These are phyloP conservation scores for Sesbania bispinosa DNA, from an alignment of 306 rosid genomes.

Conservation along the genomic window DNA sequence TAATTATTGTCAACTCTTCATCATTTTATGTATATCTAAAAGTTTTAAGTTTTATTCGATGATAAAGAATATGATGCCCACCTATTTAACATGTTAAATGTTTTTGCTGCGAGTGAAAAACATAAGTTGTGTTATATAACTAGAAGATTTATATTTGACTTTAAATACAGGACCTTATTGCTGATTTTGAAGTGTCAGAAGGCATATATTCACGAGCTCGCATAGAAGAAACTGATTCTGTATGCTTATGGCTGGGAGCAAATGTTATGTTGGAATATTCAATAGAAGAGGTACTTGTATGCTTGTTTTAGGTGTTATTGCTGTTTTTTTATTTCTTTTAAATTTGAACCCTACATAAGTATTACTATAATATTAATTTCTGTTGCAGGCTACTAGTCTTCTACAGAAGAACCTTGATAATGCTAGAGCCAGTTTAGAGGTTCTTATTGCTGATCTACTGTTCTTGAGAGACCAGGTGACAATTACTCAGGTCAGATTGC, in stretches of 20 bases:
- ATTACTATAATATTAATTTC: constrained; percentile 21
- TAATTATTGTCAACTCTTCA: not conserved
- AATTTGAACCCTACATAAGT: not conserved
- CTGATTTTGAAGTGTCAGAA: constrained; percentile 92
- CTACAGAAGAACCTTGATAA: constrained; percentile 71
- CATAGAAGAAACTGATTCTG: constrained; percentile 67
- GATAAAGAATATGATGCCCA: not conserved
- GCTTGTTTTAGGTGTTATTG: constrained; percentile 9
- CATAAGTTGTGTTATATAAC: not conserved
- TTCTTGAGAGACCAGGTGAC: constrained; percentile 95
- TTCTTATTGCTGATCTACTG: constrained; percentile 76
- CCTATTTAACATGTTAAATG: not conserved
- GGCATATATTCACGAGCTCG: constrained; percentile 86
- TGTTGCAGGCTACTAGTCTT: constrained; percentile 76
- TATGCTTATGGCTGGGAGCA: constrained; percentile 95
- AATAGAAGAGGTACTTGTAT: constrained; percentile 65
- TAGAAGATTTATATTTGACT: constrained; percentile 2
- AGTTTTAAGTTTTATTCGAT: not conserved
- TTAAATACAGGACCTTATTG: constrained; percentile 56
- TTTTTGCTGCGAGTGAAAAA: not conserved
- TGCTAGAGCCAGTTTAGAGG: constrained; percentile 86
- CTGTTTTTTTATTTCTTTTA: not conserved
- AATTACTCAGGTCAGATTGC: constrained; percentile 71
- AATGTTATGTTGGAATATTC: constrained; percentile 96
- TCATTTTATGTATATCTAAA: not conserved